Evolutionary conservation across 2,329 filamentous ascomycete species (phyloP), one percentile per base, ranked within the genome.

Genomic region (Ophiostoma australiae): DNA sequence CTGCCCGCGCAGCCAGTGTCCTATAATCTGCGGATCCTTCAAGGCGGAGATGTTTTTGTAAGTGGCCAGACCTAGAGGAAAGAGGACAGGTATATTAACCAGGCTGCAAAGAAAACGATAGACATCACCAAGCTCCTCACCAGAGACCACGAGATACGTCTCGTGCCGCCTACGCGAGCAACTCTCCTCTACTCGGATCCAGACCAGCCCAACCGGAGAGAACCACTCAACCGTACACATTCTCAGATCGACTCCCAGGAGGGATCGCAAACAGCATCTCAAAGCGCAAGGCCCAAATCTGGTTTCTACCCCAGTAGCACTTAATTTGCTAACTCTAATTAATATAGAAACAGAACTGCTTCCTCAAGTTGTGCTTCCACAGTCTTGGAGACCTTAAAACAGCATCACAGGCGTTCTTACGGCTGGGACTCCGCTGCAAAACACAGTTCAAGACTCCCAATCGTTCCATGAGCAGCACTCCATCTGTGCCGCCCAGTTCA

Each of bases 291-390:
- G 3, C 4, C 2, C 17, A 1, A 10, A 4, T 35, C 13, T 20
- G 0, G 27, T 20, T 33, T 20, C 17, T 10, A 3, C 1, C 2
- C 20, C 13, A 4, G 6, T 20, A 20, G 35, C 58, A 6, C 20
- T 17, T 5, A 48, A 20, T 4, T 48, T 7, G 2, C 17, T n/a
- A 20, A 27, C 6, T 1, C 13, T 63, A 27, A 27, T 33, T 8
- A 13, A 20, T 33, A 37, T n/a, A 72, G 70, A 70, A 70, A 23
- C 55, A n/a, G 13, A 55, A 71, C 10, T 71, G 70, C 10, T 72
- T 72, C 37, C 58, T 75, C 35, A 74, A 71, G 70, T 65, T 75
- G 15, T 75, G 73, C 37, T 75, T 75, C n/a, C 68, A 70, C n/a
- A 72, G 72, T n/a, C 69, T 73, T n/a, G 70, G 72, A 3, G 74